These are phyloP conservation scores for Hawksworthiomyces lignivorus DNA, from an alignment of 2,329 filamentous ascomycete genomes.

Conservation along the genomic window DNA sequence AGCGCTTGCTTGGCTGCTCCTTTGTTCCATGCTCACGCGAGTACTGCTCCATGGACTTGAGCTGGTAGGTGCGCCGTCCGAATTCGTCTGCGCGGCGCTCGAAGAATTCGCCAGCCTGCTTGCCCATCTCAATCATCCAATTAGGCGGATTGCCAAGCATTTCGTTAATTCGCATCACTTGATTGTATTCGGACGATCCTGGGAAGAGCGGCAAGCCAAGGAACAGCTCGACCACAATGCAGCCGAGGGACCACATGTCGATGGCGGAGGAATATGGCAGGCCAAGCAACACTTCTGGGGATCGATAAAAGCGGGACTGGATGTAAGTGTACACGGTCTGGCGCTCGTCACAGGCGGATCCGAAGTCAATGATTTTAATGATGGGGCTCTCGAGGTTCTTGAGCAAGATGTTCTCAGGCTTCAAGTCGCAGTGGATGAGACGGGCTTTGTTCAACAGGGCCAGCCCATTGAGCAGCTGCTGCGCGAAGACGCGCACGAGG, in stretches of 20 bases:
- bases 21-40: constrained; percentile 92
- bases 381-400: constrained; percentile 99
- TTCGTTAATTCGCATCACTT: constrained; percentile 92
- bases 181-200: constrained; percentile 97
- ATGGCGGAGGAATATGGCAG: constrained; percentile 97
- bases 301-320: constrained; percentile 95
- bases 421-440: constrained; percentile 94
- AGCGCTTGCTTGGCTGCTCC: constrained; percentile 99
- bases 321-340: constrained; percentile 99
- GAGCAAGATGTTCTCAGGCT: constrained; percentile 93
- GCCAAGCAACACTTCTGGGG: constrained; percentile 90
- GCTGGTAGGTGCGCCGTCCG: constrained; percentile 77
- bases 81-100: constrained; percentile 90
- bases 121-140: constrained; percentile 99
- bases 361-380: constrained; percentile 99
- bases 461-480: constrained; percentile 88
- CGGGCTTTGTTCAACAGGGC: constrained; percentile 92
- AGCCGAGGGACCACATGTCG: constrained; percentile 99
- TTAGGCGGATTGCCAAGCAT: constrained; percentile 95
- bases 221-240: constrained; percentile 97
- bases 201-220: constrained; percentile 90
- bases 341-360: constrained; percentile 93
- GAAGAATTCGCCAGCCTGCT: constrained; percentile 95
- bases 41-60: constrained; percentile 98
- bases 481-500: constrained; percentile 91